Percentiles rank a stretch among this genome's conserved stretches.
These are phyloP conservation scores for Metschnikowia henanensis DNA, from an alignment of 805 yeast species.

Conservation along the genomic window DNA sequence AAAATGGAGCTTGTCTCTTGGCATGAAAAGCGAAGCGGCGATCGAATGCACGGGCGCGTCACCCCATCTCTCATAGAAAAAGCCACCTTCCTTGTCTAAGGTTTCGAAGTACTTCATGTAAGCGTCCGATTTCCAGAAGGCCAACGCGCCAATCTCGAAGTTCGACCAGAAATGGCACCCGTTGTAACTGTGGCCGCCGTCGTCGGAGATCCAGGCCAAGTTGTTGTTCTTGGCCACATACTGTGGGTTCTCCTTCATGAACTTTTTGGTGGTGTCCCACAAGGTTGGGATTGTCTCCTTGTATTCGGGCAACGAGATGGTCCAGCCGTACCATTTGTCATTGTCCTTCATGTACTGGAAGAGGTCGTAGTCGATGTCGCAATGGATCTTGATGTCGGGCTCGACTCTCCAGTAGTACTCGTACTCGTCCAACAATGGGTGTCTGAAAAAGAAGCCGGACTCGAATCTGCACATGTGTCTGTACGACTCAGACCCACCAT, in stretches of 20 bases:
- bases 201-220: conserved; percentile 68
- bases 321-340: conserved; percentile 82
- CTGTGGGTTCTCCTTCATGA: conserved; percentile 59
- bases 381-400: conserved; percentile 76
- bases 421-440: conserved; percentile 69
- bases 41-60: conserved; percentile 92
- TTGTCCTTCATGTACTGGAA: conserved; percentile 77
- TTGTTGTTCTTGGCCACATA: conserved; percentile 62
- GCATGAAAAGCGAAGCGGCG: conserved; percentile 78
- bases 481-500: conserved; percentile 74
- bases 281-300: conserved; percentile 82
- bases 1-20: conserved; percentile 68
- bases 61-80: conserved; percentile 93
- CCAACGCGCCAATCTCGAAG: conserved; percentile 76
- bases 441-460: conserved; percentile 86
- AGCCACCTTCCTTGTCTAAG: conserved; percentile 84
- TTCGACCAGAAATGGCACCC: conserved; percentile 92
- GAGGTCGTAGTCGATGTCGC: conserved; percentile 87
- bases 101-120: conserved; percentile 69
- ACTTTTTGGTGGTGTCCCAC: conserved; percentile 76
- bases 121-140: conserved; percentile 73
- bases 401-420: conserved; percentile 96
- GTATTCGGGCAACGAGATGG: conserved; percentile 80
- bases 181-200: conserved; percentile 68
- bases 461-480: conserved; percentile 94